These are phyloP conservation scores for Hypoxylon sp. DNA, from an alignment of 2,329 filamentous ascomycete genomes.

Conservation along the genomic window DNA sequence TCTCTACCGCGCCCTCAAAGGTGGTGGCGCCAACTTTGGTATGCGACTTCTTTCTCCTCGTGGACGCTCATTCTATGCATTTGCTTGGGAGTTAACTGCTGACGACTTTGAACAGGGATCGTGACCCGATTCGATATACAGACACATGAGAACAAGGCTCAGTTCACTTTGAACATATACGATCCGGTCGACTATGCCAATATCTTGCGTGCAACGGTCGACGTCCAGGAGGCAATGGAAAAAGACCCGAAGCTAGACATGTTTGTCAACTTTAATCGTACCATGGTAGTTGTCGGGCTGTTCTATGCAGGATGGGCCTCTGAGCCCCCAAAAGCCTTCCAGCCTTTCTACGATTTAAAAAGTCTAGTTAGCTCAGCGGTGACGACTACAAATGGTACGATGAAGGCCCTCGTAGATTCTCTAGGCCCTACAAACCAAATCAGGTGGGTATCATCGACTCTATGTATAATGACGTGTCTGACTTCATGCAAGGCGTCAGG, in stretches of 20 bases:
- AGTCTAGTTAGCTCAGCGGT: constrained; percentile 12
- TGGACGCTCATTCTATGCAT: neutral
- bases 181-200: constrained; percentile 30
- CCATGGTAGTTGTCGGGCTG: constrained; percentile 31
- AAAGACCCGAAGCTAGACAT: constrained; percentile 31
- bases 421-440: neutral
- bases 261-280: constrained; percentile 28
- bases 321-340: constrained; percentile 25
- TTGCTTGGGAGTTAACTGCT: neutral
- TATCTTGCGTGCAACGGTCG: constrained; percentile 26
- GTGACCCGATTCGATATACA: constrained; percentile 40
- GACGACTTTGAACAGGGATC: constrained; percentile 24
- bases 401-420: constrained; percentile 1
- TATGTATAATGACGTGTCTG: neutral
- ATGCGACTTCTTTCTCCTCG: neutral
- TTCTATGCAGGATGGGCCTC: constrained; percentile 31
- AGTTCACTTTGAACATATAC: constrained; percentile 37
- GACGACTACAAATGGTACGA: constrained; percentile 12
- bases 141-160: constrained; percentile 26
- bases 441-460: neutral
- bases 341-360: constrained; percentile 36
- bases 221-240: constrained; percentile 39
- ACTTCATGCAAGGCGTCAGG: constrained; percentile 1
- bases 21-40: constrained; percentile 44
- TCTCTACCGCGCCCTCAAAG: constrained; percentile 43